phyloP scores from a whole-genome alignment of 495 filamentous ascomycete species.

The Choiromyces venosus region DNA sequence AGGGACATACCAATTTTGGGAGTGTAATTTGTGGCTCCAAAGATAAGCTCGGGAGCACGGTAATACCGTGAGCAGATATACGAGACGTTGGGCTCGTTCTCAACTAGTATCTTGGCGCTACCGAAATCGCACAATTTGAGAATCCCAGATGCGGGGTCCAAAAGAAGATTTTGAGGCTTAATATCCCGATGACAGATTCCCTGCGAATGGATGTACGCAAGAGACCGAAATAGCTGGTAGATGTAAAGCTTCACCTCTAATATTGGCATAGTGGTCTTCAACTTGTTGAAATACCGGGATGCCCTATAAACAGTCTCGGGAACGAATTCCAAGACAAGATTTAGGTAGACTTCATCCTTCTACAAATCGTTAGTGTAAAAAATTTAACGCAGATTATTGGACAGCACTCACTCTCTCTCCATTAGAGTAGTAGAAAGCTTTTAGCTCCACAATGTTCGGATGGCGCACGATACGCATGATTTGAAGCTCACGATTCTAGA shows the following conservation, averaged over 20 bases:
- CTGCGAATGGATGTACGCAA: conserved; percentile 98
- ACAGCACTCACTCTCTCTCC: conserved; percentile 77
- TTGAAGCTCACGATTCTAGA: conserved; percentile 93
- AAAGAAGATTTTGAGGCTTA: conserved; percentile 94
- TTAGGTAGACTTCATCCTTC: conserved; percentile 99
- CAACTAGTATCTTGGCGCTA: conserved; percentile 96
- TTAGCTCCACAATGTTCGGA: conserved; percentile 96
- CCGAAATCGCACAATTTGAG: conserved; percentile 99
- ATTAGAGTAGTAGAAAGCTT: conserved; percentile 99
- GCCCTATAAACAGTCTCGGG: conserved; percentile 97
- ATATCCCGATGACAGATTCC: conserved; percentile 99
- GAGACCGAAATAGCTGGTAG: conserved; percentile 96
- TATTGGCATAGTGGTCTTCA: conserved; percentile 99
- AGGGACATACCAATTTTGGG: conserved; percentile 91
- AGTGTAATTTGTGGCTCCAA: conserved; percentile 98
- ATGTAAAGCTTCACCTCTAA: conserved; percentile 99
- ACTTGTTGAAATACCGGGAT: conserved; percentile 98
- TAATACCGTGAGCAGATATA: conserved; percentile 99
- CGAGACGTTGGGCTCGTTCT: conserved; percentile 98
- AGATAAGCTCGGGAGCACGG: conserved; percentile 94
- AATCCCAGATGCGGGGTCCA: conserved; percentile 83
- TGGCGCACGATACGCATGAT: conserved; percentile 99
- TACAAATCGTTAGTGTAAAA: conserved; percentile 43
- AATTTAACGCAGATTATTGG: conserved; percentile 8
- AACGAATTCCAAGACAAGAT: conserved; percentile 95